Base-by-base conservation (phyloP, 2,329 filamentous ascomycete species). In the Dendrostoma leiphaemia region DNA sequence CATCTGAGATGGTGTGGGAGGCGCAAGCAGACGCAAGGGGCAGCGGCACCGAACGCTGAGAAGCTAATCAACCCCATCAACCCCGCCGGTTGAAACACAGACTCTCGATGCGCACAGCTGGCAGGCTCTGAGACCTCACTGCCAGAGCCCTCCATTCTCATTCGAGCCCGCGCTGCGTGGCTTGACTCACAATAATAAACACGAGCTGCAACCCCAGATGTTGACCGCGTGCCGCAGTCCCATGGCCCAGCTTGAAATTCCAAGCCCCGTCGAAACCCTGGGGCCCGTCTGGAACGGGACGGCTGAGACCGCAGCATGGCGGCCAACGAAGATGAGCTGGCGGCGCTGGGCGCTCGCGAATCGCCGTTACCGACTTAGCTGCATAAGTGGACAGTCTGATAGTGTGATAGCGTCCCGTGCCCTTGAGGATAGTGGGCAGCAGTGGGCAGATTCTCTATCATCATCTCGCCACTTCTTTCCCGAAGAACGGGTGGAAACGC, bases 51-150 rank as follows among this genome's bases (percentile, higher is more conserved):
- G 9, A 17, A 15, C 26, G 38, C n/a, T 41, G 38, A 4, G 38
- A 24, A 41, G 38, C 23, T 23, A 26, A 24, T 24, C 13, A 41
- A 24, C 38, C 38, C 21, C 38, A 41, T 41, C 29, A 21, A 43
- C 48, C 28, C 40, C 29, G 48, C 48, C 44, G 23, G 12, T 46
- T 46, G 44, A 46, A 46, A 46, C 44, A 46, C 28, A 46, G 10
- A n/a, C 7, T 29, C 23, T 34, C 4, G n/a, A n/a, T n/a, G n/a
- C n/a, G n/a, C n/a, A n/a, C n/a, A n/a, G n/a, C n/a, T n/a, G n/a
- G n/a, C n/a, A n/a, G n/a, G 6, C 34, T 37, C 6, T 37, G 34
- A 37, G 34, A n/a, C n/a, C n/a, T n/a, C n/a, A n/a, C n/a, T 41
- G 23, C 38, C 38, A 4, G 31, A 26, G 23, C n/a, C 13, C 38